A percentile compares a stretch with the other conserved stretches of the same genome.
These are phyloP conservation scores for Stephania yunnanensis DNA, from an alignment of 164 flowering plant genomes.

Conservation along the genomic window DNA sequence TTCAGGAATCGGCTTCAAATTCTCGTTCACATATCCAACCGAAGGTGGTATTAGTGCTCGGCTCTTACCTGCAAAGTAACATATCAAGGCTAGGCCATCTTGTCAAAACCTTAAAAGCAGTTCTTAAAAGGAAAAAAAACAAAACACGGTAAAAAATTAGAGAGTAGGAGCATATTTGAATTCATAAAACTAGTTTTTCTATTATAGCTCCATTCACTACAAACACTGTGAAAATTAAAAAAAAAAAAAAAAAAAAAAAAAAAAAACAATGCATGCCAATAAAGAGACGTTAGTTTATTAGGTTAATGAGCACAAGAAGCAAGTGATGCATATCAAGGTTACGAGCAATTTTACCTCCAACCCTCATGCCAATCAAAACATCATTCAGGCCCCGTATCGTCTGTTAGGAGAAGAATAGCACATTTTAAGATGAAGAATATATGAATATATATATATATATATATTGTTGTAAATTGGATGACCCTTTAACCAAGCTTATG, in stretches of 20 bases:
- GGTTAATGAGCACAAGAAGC: not conserved
- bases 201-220: too few species aligned
- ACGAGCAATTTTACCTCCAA: conserved; percentile 59
- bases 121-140: not conserved
- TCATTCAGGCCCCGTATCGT: conserved; percentile 78
- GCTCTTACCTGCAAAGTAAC: conserved; percentile 65
- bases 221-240: too few species aligned
- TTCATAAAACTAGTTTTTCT: too few species aligned
- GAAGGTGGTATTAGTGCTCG: conserved; percentile 93
- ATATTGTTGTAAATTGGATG: too few species aligned
- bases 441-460: too few species aligned
- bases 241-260: too few species aligned
- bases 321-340: not conserved
- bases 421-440: too few species aligned
- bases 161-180: not conserved
- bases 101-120: not conserved
- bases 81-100: not conserved
- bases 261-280: too few species aligned
- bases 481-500: too few species aligned
- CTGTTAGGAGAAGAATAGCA: conserved; percentile 29
- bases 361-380: conserved; percentile 80
- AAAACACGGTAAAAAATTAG: not conserved
- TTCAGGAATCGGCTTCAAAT: conserved; percentile 74
- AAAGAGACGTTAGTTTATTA: not conserved
- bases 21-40: conserved; percentile 67